A percentile compares a stretch with the other conserved stretches of the same genome.
Conservation (phyloP, 345 rosid genomes). For the Citrus australasica region DNA sequence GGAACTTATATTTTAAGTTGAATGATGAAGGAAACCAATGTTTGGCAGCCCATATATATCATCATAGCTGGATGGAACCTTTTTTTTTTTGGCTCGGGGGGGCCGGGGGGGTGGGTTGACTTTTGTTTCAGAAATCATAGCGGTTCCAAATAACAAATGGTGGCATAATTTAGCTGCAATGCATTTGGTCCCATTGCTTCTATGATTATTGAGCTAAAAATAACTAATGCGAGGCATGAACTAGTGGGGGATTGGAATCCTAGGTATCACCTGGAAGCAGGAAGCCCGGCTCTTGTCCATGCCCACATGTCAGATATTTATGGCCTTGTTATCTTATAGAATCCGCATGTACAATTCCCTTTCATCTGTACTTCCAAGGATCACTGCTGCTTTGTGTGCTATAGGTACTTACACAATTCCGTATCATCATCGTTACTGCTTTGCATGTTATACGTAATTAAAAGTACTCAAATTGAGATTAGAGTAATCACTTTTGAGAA, state of each 20-base stretch:
- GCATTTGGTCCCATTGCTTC: not conserved
- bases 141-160: not conserved
- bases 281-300: not conserved
- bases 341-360: not conserved
- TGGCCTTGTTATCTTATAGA: not conserved
- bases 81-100: too few relatives aligned
- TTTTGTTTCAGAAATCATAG: not conserved
- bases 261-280: not conserved
- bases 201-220: not conserved
- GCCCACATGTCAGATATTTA: not conserved
- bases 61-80: not conserved
- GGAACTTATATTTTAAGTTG: not conserved
- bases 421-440: not conserved
- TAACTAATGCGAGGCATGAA: not conserved
- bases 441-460: not conserved
- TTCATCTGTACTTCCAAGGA: not conserved
- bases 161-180: not conserved
- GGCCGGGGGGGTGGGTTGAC: too few relatives aligned
- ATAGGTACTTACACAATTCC: too few relatives aligned
- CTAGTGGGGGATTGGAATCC: constrained; percentile 1
- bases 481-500: not conserved
- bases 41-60: too few relatives aligned
- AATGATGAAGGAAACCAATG: not conserved
- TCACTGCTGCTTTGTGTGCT: not conserved
- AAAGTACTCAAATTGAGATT: not conserved